Percentiles rank a stretch among this genome's conserved stretches.
Conservation (phyloP, 345 rosid species). For the Gossypium anomalum region DNA sequence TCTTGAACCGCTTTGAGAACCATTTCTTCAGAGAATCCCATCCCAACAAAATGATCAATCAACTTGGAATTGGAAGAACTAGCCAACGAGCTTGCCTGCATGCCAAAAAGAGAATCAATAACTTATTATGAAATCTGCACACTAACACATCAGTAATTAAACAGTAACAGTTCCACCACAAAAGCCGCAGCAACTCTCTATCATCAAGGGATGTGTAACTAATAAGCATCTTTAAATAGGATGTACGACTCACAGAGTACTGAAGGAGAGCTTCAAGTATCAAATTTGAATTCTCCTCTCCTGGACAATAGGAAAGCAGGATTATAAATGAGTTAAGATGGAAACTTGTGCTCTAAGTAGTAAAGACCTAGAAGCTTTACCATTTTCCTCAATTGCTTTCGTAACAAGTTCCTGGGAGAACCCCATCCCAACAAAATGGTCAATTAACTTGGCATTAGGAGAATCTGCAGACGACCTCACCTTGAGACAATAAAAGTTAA, state of each 20-base stretch:
- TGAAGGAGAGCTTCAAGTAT: slow-evolving; percentile 57
- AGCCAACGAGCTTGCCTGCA: slow-evolving; percentile 32
- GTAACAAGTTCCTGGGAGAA: slow-evolving; percentile 53
- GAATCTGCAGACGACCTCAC: slow-evolving; percentile 46
- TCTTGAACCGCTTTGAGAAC: slow-evolving; percentile 44
- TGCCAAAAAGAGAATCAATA: slow-evolving; percentile 7
- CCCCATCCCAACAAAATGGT: slow-evolving; percentile 73
- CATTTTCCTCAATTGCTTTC: slow-evolving; percentile 63
- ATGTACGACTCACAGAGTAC: slow-evolving; percentile 36
- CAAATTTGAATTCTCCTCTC: slow-evolving; percentile 41
- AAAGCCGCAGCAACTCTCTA: neutral
- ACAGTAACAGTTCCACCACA: neutral
- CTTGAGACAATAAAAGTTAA: slow-evolving; percentile 31
- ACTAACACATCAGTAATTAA: neutral
- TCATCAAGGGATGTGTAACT: neutral
- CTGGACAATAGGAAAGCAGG: slow-evolving; percentile 30
- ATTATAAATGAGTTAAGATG: slow-evolving; percentile 16
- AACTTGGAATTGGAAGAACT: slow-evolving; percentile 43
- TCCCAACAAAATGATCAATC: slow-evolving; percentile 45
- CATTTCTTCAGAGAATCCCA: slow-evolving; percentile 51
- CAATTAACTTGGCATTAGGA: slow-evolving; percentile 45
- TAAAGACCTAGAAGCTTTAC: slow-evolving; percentile 29
- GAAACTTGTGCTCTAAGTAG: neutral
- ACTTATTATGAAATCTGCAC: neutral
- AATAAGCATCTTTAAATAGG: slow-evolving; percentile 7